phyloP scores from a whole-genome alignment of 78 protist genomes.

The Guillardia theta region DNA sequence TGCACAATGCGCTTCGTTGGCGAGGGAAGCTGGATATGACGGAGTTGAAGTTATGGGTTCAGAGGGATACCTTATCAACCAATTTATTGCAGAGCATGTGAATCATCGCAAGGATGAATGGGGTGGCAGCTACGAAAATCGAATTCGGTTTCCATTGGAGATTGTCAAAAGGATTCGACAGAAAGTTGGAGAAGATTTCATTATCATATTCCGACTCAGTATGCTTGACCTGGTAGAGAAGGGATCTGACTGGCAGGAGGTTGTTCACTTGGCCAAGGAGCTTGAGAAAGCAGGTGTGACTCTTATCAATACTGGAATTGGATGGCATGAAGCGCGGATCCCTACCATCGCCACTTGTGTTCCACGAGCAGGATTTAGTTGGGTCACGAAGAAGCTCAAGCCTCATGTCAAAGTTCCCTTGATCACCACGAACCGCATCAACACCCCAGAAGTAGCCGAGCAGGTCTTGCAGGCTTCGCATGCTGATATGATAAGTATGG shows the following conservation, averaged over 20 bases:
- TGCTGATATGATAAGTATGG: slow-evolving; percentile 64
- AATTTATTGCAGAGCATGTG: slow-evolving; percentile 51
- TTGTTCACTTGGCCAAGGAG: slow-evolving; percentile 36
- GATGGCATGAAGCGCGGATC: slow-evolving; percentile 78
- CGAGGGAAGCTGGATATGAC: slow-evolving; percentile 71
- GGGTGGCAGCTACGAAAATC: slow-evolving; percentile 64
- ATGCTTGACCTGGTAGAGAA: slow-evolving; percentile 68
- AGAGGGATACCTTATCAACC: slow-evolving; percentile 75
- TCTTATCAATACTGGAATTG: slow-evolving; percentile 71
- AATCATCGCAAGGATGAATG: slow-evolving; percentile 71
- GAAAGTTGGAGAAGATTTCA: slow-evolving; percentile 59
- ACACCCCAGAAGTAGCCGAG: slow-evolving; percentile 62
- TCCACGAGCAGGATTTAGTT: slow-evolving; percentile 55
- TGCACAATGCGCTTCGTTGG: slow-evolving; percentile 50
- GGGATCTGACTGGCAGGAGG: slow-evolving; percentile 41
- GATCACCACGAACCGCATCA: slow-evolving; percentile 65
- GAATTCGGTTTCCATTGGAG: slow-evolving; percentile 59
- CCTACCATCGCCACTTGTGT: slow-evolving; percentile 74
- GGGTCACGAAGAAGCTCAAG: slow-evolving; percentile 49
- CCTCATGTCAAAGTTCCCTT: slow-evolving; percentile 45
- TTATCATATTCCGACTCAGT: slow-evolving; percentile 67
- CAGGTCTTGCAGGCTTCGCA: neutral
- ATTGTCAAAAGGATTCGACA: slow-evolving; percentile 39
- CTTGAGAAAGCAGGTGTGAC: slow-evolving; percentile 57
- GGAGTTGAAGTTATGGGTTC: slow-evolving; percentile 77